These are phyloP conservation scores for Umbelopsis sp. DNA, from an alignment of 192 early-diverging fungal genomes.

Conservation along the genomic window DNA sequence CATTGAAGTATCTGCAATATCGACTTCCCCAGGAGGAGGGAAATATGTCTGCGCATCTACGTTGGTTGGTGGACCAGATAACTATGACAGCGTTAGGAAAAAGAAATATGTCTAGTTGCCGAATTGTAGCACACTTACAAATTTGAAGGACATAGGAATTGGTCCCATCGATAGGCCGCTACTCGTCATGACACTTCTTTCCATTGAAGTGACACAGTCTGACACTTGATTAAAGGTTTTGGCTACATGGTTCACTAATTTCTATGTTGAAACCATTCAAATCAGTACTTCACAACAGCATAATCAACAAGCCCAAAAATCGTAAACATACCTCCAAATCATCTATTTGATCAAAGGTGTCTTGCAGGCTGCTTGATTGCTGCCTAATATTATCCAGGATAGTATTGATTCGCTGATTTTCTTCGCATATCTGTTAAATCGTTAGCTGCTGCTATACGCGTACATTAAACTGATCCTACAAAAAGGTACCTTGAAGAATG, in stretches of 20 bases:
- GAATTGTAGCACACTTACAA: neutral
- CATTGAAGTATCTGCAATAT: neutral
- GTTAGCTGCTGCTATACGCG: neutral
- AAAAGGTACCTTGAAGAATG: too few relatives aligned
- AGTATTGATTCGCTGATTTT: slow-evolving; percentile 2
- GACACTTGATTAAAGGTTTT: slow-evolving; percentile 8
- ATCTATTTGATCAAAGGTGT: slow-evolving; percentile 8
- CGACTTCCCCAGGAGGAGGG: neutral
- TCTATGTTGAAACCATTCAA: neutral
- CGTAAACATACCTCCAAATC: neutral
- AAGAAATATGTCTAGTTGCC: neutral
- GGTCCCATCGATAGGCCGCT: slow-evolving; percentile 4
- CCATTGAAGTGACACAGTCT: neutral
- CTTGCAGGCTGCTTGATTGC: neutral
- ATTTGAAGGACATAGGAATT: slow-evolving; percentile 15
- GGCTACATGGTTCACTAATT: neutral
- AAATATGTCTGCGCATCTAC: slow-evolving; percentile 12
- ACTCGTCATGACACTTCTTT: slow-evolving; percentile 10
- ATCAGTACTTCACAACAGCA: neutral
- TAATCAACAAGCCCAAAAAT: neutral
- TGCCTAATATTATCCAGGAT: neutral
- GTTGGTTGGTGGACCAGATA: neutral
- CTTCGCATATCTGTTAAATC: neutral
- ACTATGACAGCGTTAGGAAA: neutral
- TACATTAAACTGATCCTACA: neutral